These are phyloP conservation scores for Nakazawaea laoshanensis DNA, from an alignment of 805 yeast species.

Conservation along the genomic window DNA sequence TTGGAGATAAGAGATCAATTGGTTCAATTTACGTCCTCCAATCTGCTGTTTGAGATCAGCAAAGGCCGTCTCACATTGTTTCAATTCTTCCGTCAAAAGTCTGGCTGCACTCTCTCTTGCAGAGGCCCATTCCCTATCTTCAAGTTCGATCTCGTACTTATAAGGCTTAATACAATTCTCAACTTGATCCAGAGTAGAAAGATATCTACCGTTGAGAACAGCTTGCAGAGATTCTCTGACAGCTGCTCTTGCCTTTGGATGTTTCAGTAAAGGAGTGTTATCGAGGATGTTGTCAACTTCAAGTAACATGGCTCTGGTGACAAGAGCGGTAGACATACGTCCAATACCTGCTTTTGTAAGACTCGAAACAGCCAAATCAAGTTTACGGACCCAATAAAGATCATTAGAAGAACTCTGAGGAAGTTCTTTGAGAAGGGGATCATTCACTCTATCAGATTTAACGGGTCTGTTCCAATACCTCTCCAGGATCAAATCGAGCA, in stretches of 20 bases:
- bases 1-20: conserved; percentile 67
- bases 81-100: conserved; percentile 73
- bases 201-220: conserved; percentile 71
- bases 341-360: conserved; percentile 93
- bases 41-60: conserved; percentile 53
- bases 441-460: conserved; percentile 22
- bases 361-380: conserved; percentile 76
- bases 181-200: conserved; percentile 95
- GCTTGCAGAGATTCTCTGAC: conserved; percentile 79
- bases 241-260: conserved; percentile 77
- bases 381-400: conserved; percentile 77
- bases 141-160: conserved; percentile 94
- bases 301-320: conserved; percentile 69
- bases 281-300: conserved; percentile 72
- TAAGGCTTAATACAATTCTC: conserved; percentile 97
- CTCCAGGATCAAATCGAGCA: conserved; percentile 77
- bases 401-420: conserved; percentile 55
- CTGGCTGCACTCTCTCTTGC: conserved; percentile 73
- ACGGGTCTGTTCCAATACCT: conserved; percentile 87
- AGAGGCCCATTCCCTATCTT: conserved; percentile 85
- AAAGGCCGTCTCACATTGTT: conserved; percentile 67
- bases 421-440: conserved; percentile 48
- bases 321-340: conserved; percentile 72
- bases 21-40: conserved; percentile 78
- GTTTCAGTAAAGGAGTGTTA: conserved; percentile 69